A percentile compares a stretch with the other conserved stretches of the same genome.
Conservation (phyloP, 257 asterid genomes). For the Solanum rostratum region DNA sequence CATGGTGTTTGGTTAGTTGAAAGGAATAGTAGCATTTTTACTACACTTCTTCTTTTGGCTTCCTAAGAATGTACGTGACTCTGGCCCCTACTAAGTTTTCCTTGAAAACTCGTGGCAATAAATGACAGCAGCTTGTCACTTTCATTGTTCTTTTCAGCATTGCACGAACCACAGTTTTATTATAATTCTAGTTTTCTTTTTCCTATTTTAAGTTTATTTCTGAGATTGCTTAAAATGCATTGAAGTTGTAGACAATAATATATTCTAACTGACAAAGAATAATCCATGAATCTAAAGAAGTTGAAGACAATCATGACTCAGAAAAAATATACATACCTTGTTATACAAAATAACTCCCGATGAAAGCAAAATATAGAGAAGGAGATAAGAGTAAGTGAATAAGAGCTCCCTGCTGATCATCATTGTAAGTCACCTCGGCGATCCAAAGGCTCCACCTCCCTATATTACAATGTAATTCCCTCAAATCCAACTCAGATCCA, state of each 20-base stretch:
- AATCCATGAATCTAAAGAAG: background rate
- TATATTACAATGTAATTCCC: too few relatives aligned
- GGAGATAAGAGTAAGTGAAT: conserved; percentile 72
- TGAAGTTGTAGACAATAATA: background rate
- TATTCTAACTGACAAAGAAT: background rate
- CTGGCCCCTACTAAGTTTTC: background rate
- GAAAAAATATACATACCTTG: conserved; percentile 42
- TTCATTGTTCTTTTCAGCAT: background rate
- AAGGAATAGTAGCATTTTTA: too few relatives aligned
- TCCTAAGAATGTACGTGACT: background rate
- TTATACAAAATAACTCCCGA: conserved; percentile 91
- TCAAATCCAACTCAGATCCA: too few relatives aligned
- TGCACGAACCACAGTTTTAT: too few relatives aligned
- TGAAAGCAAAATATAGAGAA: conserved; percentile 65
- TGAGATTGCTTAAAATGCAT: background rate
- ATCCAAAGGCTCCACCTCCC: background rate
- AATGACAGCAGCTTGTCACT: background rate
- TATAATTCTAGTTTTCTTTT: background rate
- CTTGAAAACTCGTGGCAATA: background rate
- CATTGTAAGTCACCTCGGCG: conserved; percentile 7
- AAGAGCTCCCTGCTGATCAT: conserved; percentile 76
- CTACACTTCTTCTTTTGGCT: background rate
- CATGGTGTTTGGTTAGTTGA: background rate
- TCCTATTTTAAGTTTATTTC: background rate
- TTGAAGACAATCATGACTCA: background rate